Percentiles rank a stretch among this genome's conserved stretches.
These are phyloP conservation scores for Hysterangium stoloniferum DNA, from an alignment of 768 basidiomycete species.

Conservation along the genomic window DNA sequence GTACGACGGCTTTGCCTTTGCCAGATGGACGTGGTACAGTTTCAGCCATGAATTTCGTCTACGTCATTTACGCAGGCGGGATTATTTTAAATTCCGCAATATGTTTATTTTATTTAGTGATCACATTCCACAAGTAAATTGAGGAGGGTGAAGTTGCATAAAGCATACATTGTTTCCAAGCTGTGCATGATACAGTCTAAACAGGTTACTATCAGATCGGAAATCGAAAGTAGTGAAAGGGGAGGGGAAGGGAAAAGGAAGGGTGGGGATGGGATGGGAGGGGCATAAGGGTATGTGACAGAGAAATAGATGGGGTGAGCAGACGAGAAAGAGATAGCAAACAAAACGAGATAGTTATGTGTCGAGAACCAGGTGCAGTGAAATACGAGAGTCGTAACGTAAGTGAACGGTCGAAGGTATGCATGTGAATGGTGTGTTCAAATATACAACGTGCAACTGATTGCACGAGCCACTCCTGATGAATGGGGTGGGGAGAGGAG, in stretches of 20 bases:
- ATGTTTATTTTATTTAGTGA: no score
- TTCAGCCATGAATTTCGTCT: no score
- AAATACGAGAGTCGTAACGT: slow-evolving; percentile 2
- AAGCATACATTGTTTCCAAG: slow-evolving; percentile 10
- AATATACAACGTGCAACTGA: not conserved
- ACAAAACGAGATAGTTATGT: slow-evolving; percentile 6
- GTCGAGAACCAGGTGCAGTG: slow-evolving; percentile 1
- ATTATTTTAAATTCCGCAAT: no score
- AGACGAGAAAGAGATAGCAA: slow-evolving; percentile 4
- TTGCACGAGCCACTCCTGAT: not conserved
- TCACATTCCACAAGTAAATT: no score
- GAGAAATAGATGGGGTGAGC: slow-evolving; percentile 8
- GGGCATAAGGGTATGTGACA: slow-evolving; percentile 2
- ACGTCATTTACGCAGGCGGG: no score
- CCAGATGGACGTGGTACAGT: no score
- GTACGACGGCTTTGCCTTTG: slow-evolving; percentile 14
- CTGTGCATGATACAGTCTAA: slow-evolving; percentile 10
- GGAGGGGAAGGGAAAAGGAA: not conserved
- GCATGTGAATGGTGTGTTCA: no score
- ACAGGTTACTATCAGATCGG: not conserved
- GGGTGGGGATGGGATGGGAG: not conserved
- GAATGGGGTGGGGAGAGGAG: slow-evolving; percentile 3
- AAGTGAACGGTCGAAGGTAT: not conserved
- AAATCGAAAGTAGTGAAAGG: not conserved
- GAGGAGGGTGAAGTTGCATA: no score